Evolutionary conservation across 2,329 filamentous ascomycete genomes (phyloP).

Genomic region (Colletotrichum aenigma): DNA sequence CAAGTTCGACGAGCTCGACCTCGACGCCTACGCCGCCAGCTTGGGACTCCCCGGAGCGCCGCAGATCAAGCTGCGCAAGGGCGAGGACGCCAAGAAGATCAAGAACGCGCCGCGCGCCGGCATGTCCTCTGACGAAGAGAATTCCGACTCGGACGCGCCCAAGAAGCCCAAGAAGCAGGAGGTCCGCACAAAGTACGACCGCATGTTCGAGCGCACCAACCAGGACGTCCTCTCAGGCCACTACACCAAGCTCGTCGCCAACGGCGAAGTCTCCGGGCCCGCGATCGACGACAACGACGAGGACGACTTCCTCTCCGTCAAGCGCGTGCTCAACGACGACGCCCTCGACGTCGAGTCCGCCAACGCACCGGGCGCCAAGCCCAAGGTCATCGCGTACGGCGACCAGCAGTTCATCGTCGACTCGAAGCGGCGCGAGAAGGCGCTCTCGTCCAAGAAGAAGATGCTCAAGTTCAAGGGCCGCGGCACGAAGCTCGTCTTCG

Average conservation of each 20-base stretch:
- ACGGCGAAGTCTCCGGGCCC: constrained; percentile 55
- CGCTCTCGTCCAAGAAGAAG: constrained; percentile 95
- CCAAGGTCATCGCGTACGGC: constrained; percentile 70
- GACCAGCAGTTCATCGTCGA: constrained; percentile 83
- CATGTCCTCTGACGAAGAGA: constrained; percentile 68
- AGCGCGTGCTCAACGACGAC: constrained; percentile 79
- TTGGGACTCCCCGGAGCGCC: constrained; percentile 90
- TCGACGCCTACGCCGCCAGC: constrained; percentile 86
- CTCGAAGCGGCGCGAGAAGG: constrained; percentile 92
- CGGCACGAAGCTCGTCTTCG: constrained; percentile 85
- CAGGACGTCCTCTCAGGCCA: constrained; percentile 95
- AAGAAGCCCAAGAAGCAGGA: constrained; percentile 68
- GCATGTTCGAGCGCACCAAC: constrained; percentile 97
- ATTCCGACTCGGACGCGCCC: constrained; percentile 48
- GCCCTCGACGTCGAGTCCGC: constrained; percentile 60
- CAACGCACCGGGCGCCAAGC: constrained; percentile 37
- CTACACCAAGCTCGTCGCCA: constrained; percentile 83
- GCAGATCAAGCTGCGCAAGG: constrained; percentile 91
- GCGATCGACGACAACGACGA: constrained; percentile 65
- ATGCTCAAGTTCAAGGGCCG: constrained; percentile 88
- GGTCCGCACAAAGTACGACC: constrained; percentile 93
- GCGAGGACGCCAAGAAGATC: constrained; percentile 81
- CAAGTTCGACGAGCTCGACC: constrained; percentile 78
- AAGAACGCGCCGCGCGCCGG: constrained; percentile 83
- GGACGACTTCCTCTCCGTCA: constrained; percentile 85